Base-by-base conservation (phyloP, 2,329 filamentous ascomycete genomes). In the Alternaria postmessia region DNA sequence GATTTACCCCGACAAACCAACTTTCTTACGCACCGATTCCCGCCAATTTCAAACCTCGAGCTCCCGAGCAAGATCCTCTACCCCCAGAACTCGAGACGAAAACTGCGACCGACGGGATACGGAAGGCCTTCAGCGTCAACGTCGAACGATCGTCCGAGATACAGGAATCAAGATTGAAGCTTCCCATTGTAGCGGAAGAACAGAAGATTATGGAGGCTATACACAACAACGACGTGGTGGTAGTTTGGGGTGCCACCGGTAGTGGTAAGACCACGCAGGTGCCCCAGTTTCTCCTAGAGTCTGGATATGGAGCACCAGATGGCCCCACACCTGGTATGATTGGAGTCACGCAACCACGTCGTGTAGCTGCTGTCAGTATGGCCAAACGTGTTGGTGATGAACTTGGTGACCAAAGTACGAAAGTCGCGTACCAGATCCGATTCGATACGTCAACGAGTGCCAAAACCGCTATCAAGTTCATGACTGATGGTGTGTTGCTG, bases 191-290 rank as follows among this genome's bases (percentile, higher is more conserved):
- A 2, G 92, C 92, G 2, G 94, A 98, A 77, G 95, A 99, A 78
- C 95, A 99, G 75, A 93, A 91, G 72, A 94, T 99, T 30, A 98
- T 99, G 94, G 95, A 99, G 79, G 93, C 94, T 1, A 93, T 99
- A 49, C 91, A 97, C 78, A 94, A 94, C 75, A 91, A 97, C 75
- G 87, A 94, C 53, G 89, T 93, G 4, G 91, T 97, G 1, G 91
- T 99, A 11, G 88, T 99, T 7, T 97, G 94, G 81, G 95, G 95
- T 79, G 91, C 93, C 14, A 99, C 96, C 34, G 95, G 95, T 79
- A 97, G 93, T 64, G 95, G 95, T 76, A 99, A 99, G 80, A 99
- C 96, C 0, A 99, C 95, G 0, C 95, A 99, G 78, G 87, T 99
- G 8, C 96, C 96, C 0, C 95, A 99, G 73, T 99, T 99, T 73